phyloP scores from a whole-genome alignment of 192 early-diverging fungal genomes.

The Pilobolus umbonatus region DNA sequence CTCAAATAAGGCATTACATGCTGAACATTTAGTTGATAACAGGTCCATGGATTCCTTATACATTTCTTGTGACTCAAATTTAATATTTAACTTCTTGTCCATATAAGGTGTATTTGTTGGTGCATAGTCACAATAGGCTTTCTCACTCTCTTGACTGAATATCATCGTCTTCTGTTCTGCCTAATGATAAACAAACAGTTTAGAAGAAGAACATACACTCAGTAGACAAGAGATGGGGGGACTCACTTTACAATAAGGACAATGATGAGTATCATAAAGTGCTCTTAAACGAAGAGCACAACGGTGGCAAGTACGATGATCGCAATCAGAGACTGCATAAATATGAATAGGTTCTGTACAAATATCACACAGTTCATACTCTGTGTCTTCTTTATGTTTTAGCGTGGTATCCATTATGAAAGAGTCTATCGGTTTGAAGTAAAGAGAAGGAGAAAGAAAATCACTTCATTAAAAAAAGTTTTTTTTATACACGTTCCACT shows the following conservation, averaged over 20 bases:
- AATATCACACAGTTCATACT: conserved; percentile 70
- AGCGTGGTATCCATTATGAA: too few species aligned
- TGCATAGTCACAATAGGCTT: conserved; percentile 47
- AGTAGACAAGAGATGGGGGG: too few species aligned
- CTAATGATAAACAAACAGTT: conserved; percentile 34
- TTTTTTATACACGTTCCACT: too few species aligned
- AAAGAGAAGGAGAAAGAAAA: too few species aligned
- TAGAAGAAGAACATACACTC: neutral
- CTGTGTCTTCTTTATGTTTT: too few species aligned
- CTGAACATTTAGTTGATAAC: conserved; percentile 84
- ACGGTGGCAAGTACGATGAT: conserved; percentile 87
- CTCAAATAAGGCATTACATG: conserved; percentile 64
- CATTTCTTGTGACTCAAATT: conserved; percentile 73
- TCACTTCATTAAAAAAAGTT: too few species aligned
- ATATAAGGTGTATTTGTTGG: conserved; percentile 44
- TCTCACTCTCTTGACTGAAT: conserved; percentile 64
- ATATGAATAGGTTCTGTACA: conserved; percentile 79
- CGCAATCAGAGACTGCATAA: conserved; percentile 83
- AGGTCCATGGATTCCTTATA: conserved; percentile 67
- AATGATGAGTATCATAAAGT: conserved; percentile 80
- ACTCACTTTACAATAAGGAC: conserved; percentile 86
- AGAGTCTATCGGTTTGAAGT: too few species aligned
- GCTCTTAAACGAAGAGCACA: conserved; percentile 87
- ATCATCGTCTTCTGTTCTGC: conserved; percentile 73
- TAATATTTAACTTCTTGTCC: conserved; percentile 69